These are phyloP conservation scores for Cubamyces lactineus DNA, from an alignment of 768 basidiomycete genomes.

Conservation along the genomic window DNA sequence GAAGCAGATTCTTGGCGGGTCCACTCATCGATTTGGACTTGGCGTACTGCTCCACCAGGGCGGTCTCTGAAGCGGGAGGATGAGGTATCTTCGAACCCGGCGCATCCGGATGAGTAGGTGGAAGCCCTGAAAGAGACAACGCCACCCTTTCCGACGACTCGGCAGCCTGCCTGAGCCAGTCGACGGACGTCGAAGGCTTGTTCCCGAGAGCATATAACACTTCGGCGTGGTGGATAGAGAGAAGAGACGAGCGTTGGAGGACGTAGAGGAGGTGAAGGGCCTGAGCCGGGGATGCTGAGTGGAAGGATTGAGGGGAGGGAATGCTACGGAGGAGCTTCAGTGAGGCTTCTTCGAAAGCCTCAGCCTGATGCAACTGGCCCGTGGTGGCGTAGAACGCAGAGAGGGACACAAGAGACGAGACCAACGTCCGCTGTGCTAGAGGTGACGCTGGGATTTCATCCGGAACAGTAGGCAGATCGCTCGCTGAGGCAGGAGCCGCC, in stretches of 20 bases:
- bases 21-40: conserved; percentile 54
- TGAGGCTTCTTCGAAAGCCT: conserved; percentile 55
- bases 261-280: conserved; percentile 66
- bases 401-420: conserved; percentile 65
- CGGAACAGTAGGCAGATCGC: conserved; percentile 37
- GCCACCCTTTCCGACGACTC: conserved; percentile 70
- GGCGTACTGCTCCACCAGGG: conserved; percentile 48
- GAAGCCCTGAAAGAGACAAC: conserved; percentile 50
- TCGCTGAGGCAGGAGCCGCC: conserved; percentile 27
- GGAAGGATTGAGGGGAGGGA: conserved; percentile 46
- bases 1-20: conserved; percentile 60
- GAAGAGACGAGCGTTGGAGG: conserved; percentile 72
- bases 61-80: conserved; percentile 42
- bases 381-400: conserved; percentile 71
- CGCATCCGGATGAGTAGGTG: conserved; percentile 39
- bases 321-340: conserved; percentile 60
- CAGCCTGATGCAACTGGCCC: conserved; percentile 57
- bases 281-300: conserved; percentile 55
- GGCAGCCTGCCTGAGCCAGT: conserved; percentile 62
- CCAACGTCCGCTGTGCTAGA: conserved; percentile 61
- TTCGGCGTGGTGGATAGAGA: conserved; percentile 75
- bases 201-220: conserved; percentile 57
- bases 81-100: conserved; percentile 40
- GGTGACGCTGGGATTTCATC: conserved; percentile 55
- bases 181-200: conserved; percentile 50